Conservation (phyloP, 352 stramenopile species). For the Globisporangium radiosum region DNA sequence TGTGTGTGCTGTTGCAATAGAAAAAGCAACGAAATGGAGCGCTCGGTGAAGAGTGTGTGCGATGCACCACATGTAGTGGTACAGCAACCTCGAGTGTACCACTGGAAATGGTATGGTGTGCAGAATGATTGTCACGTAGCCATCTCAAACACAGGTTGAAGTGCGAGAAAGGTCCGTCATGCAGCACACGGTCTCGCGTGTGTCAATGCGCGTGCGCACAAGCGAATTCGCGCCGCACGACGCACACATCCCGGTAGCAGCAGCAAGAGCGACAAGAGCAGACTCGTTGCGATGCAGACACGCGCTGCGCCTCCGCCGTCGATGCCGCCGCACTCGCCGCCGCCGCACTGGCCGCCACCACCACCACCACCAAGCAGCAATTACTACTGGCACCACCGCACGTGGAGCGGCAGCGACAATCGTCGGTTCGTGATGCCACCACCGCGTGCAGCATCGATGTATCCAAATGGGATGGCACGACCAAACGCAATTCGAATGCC, state of each 20-base stretch:
- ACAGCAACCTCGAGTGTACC: not conserved
- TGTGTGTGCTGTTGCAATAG: not conserved
- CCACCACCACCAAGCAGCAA: not conserved
- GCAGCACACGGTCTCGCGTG: not conserved
- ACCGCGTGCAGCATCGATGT: not conserved
- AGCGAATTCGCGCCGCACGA: not conserved
- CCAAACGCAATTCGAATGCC: no score
- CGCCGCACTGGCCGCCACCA: conserved; percentile 1
- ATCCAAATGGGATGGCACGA: not conserved
- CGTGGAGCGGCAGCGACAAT: not conserved
- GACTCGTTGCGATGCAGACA: conserved; percentile 1
- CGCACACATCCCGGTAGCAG: not conserved
- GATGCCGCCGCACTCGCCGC: not conserved
- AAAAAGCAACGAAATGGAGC: not conserved
- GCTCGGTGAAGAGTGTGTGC: no score
- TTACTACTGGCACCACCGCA: not conserved
- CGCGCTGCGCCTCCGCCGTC: not conserved
- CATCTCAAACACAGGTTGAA: not conserved
- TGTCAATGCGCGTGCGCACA: not conserved
- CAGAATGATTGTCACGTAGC: not conserved
- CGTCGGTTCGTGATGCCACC: not conserved
- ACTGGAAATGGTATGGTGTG: not conserved
- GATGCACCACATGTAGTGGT: not conserved
- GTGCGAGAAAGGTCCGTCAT: not conserved
- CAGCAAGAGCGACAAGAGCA: not conserved